Base-by-base conservation (phyloP, 805 yeast genomes). In the Blastobotrys mokoenaii region DNA sequence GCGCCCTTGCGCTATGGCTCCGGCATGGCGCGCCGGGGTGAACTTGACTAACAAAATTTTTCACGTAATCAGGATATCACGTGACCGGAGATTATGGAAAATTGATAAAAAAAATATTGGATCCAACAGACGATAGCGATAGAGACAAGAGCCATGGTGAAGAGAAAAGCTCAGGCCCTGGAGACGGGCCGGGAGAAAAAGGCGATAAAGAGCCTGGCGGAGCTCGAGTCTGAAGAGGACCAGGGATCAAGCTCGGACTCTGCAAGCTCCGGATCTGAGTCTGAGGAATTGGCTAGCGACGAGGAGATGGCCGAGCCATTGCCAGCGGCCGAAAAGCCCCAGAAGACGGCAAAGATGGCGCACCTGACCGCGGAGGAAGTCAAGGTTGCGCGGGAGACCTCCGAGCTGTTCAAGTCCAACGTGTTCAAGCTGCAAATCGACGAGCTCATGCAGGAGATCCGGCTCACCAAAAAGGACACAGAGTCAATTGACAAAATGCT, bases 381-480 rank as follows among this genome's bases (percentile, higher is more conserved):
- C 39, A 96, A 90, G 56, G 74, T 84, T 2, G 96, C 96, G 0
- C 75, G 95, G 56, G 97, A 89, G 62, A 85, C 97, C 1, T 93
- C 95, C 1, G 97, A 89, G 62, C 68, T 90, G 39, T 93, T 89
- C 77, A 87, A 89, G 59, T 87, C 96, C 7, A 93, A 89, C 64
- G 88, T 93, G 45, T 90, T 93, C 79, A 93, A 93, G 63, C 66
- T 93, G 47, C 96, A 93, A 67, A 88, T 93, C 49, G 97, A 89
- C 65, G 97, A 89, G 61, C 69, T 93, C 35, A 68, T 93, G 54
- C 76, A 78, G 53, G 97, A 90, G 63, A 76, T 90, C 35, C 76
- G 78, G 54, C 63, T 89, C 35, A 84, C 84, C 55, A 90, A 85
- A 15, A 64, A 76, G 14, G 80, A 82, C 57, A 74, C 82, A 38